phyloP scores from a whole-genome alignment of 75 land plant species.

The Cryptomeria japonica region DNA sequence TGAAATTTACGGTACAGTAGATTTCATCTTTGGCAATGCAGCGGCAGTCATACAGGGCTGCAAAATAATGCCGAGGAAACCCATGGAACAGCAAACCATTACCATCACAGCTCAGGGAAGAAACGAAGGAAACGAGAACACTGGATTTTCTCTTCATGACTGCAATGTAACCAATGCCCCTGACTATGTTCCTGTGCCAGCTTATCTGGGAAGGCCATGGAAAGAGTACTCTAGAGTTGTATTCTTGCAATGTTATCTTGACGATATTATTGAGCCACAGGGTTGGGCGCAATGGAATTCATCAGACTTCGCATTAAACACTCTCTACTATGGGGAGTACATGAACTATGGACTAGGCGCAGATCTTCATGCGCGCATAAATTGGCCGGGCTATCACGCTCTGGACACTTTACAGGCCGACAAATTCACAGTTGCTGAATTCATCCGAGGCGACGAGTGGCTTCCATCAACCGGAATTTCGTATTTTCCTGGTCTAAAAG shows the following conservation, averaged over 20 bases:
- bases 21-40: slow-evolving; percentile 69
- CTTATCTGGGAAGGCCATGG: slow-evolving; percentile 12
- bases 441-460: slow-evolving; percentile 28
- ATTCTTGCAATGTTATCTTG: slow-evolving; percentile 11
- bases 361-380: slow-evolving; percentile 32
- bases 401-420: slow-evolving; percentile 43
- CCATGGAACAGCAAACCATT: slow-evolving; percentile 27
- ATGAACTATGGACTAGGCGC: slow-evolving; percentile 59
- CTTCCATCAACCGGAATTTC: slow-evolving; percentile 17
- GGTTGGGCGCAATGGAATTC: slow-evolving; percentile 14
- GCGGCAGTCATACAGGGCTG: slow-evolving; percentile 35
- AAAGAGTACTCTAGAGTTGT: not conserved
- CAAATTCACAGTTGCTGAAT: slow-evolving; percentile 42
- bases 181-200: not conserved
- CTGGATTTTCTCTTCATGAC: no score
- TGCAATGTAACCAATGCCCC: not conserved
- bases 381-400: slow-evolving; percentile 62
- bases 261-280: not conserved
- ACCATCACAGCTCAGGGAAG: slow-evolving; percentile 68
- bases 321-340: slow-evolving; percentile 50
- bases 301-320: not conserved
- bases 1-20: slow-evolving; percentile 57
- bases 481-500: not conserved
- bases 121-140: slow-evolving; percentile 29
- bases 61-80: slow-evolving; percentile 16